Evolutionary conservation across 306 rosid species (phyloP).

Genomic region (Inga laurina): DNA sequence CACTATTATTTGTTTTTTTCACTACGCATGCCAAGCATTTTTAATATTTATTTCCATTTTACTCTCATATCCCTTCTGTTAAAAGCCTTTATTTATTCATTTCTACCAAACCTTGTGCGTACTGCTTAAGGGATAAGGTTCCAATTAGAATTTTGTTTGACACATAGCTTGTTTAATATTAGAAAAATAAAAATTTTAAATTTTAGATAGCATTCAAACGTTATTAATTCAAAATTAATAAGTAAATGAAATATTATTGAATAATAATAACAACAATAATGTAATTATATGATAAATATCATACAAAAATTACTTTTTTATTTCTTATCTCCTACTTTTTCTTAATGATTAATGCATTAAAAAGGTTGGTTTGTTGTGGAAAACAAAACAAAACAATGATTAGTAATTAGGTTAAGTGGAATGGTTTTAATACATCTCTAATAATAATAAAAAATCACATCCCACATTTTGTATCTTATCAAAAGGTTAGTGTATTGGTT

Average conservation of each 20-base stretch:
- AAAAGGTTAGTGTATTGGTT: too few species aligned
- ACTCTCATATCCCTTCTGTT: not conserved
- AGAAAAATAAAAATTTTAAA: too few species aligned
- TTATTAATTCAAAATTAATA: not conserved
- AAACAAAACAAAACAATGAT: not conserved
- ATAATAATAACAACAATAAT: too few species aligned
- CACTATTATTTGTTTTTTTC: not conserved
- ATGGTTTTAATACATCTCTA: not conserved
- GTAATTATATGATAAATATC: not conserved
- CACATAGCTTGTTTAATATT: not conserved
- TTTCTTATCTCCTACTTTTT: not conserved
- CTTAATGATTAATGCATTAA: not conserved
- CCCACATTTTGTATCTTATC: too few species aligned
- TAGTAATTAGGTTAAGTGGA: not conserved
- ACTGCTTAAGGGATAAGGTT: not conserved
- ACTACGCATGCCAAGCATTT: not conserved
- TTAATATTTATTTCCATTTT: not conserved
- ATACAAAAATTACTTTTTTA: not conserved
- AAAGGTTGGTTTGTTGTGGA: not conserved
- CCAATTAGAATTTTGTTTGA: not conserved
- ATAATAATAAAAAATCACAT: too few species aligned
- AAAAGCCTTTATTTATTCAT: too few species aligned
- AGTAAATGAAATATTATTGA: not conserved
- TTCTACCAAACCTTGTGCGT: not conserved
- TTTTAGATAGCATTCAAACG: not conserved